A percentile compares a stretch with the other conserved stretches of the same genome.
Conservation (phyloP, 2,329 filamentous ascomycete genomes). For the Neofusicoccum laricinum region DNA sequence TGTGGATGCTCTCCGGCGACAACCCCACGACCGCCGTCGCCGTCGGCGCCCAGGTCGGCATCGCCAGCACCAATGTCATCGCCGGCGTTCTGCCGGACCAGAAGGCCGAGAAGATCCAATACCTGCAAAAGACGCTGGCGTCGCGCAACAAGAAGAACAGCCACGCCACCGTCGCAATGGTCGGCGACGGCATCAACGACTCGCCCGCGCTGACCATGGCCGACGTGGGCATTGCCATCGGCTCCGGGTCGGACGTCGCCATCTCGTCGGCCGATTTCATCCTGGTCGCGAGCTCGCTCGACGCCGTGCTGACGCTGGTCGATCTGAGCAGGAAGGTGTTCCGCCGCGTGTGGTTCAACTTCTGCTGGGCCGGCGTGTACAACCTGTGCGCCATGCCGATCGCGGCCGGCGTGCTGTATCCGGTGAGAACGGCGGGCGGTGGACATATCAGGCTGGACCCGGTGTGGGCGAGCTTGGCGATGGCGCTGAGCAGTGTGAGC, state of each 20-base stretch:
- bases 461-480: conserved; percentile 85
- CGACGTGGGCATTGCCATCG: conserved; percentile 80
- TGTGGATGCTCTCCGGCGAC: conserved; percentile 93
- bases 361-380: conserved; percentile 80
- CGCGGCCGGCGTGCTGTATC: conserved; percentile 76
- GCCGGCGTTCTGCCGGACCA: conserved; percentile 82
- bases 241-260: conserved; percentile 77
- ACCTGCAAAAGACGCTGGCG: conserved; percentile 37
- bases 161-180: conserved; percentile 70
- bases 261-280: conserved; percentile 81
- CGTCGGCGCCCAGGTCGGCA: conserved; percentile 73
- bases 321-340: conserved; percentile 71
- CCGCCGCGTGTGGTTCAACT: conserved; percentile 77
- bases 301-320: conserved; percentile 69
- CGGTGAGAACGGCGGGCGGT: conserved; percentile 48
- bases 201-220: conserved; percentile 76
- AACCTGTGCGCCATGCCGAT: conserved; percentile 76
- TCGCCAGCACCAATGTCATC: conserved; percentile 70
- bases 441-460: conserved; percentile 66
- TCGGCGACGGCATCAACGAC: conserved; percentile 85
- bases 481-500: conserved; percentile 88
- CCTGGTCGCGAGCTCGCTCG: conserved; percentile 68
- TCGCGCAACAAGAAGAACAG: conserved; percentile 17
- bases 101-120: conserved; percentile 70
- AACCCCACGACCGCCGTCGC: conserved; percentile 80